Conservation (phyloP, 163 green algal genomes). For the Smithsoniella earleae region DNA sequence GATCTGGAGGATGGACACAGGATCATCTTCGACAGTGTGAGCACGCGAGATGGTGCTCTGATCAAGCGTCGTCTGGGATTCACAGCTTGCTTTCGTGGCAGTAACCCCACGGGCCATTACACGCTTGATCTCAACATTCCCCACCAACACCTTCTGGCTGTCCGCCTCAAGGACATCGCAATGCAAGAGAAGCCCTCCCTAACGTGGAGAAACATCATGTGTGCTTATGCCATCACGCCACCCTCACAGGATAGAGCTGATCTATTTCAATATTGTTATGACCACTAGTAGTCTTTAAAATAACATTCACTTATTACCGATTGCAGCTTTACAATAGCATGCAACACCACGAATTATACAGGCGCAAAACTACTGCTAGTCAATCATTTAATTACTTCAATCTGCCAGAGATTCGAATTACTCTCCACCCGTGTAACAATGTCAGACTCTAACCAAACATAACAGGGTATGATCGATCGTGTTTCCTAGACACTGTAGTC, state of each 20-base stretch:
- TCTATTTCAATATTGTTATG: not conserved
- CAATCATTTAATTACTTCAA: no score
- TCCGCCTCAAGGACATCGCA: not conserved
- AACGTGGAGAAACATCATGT: conserved; percentile 21
- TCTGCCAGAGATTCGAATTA: no score
- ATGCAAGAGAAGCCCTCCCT: not conserved
- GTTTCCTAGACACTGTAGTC: not conserved
- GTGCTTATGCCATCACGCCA: not conserved
- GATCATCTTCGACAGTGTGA: not conserved
- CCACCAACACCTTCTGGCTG: conserved; percentile 2
- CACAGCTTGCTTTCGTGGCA: not conserved
- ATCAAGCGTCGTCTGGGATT: not conserved
- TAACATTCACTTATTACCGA: not conserved
- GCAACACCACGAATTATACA: no score
- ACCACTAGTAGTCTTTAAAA: not conserved
- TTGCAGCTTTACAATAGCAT: not conserved
- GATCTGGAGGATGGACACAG: not conserved
- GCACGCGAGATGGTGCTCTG: not conserved
- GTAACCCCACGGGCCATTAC: conserved; percentile 20
- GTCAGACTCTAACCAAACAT: not conserved
- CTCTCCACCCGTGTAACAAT: no score
- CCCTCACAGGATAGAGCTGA: not conserved
- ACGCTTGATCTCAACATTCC: not conserved
- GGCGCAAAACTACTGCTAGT: not conserved
- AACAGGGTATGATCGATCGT: not conserved